Percentiles rank a stretch among this genome's conserved stretches.
Conservation (phyloP, 2,329 filamentous ascomycete genomes). For the Microsporum canis region DNA sequence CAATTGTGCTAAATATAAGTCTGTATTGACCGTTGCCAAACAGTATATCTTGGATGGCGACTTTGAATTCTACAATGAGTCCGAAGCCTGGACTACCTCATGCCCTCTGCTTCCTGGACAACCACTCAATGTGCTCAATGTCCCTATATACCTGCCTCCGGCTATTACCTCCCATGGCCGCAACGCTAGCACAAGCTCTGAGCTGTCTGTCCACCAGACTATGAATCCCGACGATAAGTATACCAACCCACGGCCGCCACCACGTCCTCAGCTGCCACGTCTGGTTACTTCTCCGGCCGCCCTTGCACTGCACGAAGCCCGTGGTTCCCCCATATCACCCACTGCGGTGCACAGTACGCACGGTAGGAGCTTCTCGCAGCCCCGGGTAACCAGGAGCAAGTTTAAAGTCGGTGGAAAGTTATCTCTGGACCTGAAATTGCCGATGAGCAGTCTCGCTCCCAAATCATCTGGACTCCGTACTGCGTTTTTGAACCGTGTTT, state of each 20-base stretch:
- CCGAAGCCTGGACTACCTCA: constrained; percentile 59
- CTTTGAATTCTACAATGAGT: constrained; percentile 62
- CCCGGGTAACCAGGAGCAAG: constrained; percentile 20
- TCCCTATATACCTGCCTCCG: constrained; percentile 56
- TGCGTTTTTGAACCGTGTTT: constrained; percentile 27
- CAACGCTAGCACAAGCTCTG: constrained; percentile 50
- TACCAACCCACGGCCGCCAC: constrained; percentile 52
- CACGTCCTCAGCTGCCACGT: constrained; percentile 37
- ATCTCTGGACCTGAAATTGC: constrained; percentile 19
- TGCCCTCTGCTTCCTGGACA: constrained; percentile 87
- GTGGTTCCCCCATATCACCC: constrained; percentile 17
- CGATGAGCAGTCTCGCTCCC: constrained; percentile 26
- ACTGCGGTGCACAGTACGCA: constrained; percentile 20
- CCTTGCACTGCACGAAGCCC: constrained; percentile 5
- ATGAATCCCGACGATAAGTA: constrained; percentile 71
- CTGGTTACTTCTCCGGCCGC: constrained; percentile 34
- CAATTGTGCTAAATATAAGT: neutral
- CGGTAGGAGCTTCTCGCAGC: constrained; percentile 26
- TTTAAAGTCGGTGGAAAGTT: constrained; percentile 18
- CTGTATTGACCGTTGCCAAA: constrained; percentile 4
- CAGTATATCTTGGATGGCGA: constrained; percentile 77
- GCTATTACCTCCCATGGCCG: constrained; percentile 41
- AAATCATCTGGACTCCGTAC: constrained; percentile 28
- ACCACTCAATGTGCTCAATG: constrained; percentile 68
- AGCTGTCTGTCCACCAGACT: constrained; percentile 52